phyloP scores from a whole-genome alignment of 192 early-diverging fungal genomes.

The Rhizoclosmatium globosum region DNA sequence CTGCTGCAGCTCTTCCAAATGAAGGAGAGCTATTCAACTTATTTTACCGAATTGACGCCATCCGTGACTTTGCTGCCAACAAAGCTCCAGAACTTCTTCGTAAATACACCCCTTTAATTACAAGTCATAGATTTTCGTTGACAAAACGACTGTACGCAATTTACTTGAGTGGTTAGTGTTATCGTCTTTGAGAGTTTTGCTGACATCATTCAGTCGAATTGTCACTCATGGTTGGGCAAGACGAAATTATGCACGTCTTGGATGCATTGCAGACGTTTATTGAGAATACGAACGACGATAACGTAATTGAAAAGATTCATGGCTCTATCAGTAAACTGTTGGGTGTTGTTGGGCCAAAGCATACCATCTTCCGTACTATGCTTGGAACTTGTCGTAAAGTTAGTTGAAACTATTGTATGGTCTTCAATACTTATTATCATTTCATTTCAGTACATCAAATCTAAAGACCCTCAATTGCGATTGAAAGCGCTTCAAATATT shows the following conservation, averaged over 20 bases:
- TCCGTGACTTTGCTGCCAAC: constrained; percentile 52
- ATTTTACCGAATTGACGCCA: constrained; percentile 55
- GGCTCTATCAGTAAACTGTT: constrained; percentile 51
- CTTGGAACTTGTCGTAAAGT: constrained; percentile 58
- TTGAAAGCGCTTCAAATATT: constrained; percentile 50
- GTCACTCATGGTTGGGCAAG: constrained; percentile 49
- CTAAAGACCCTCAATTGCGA: constrained; percentile 50
- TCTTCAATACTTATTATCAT: not conserved
- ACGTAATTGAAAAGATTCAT: constrained; percentile 53
- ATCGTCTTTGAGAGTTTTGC: not conserved
- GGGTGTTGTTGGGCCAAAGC: constrained; percentile 49
- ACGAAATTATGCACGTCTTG: constrained; percentile 55
- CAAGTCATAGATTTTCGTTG: constrained; percentile 52
- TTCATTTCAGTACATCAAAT: constrained; percentile 49
- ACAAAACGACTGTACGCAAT: constrained; percentile 55
- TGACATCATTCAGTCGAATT: constrained; percentile 52
- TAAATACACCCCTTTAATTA: constrained; percentile 53
- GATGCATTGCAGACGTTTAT: constrained; percentile 58
- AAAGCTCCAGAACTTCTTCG: constrained; percentile 55
- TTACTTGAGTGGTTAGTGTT: constrained; percentile 44
- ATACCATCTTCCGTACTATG: constrained; percentile 57
- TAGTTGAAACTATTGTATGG: not conserved
- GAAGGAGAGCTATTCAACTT: constrained; percentile 65
- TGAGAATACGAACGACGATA: constrained; percentile 45
- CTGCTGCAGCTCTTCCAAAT: constrained; percentile 40